Evolutionary conservation across 2,329 filamentous ascomycete species (phyloP), one percentile per base, ranked within the genome.

Genomic region (Huntiella bhutanensis): DNA sequence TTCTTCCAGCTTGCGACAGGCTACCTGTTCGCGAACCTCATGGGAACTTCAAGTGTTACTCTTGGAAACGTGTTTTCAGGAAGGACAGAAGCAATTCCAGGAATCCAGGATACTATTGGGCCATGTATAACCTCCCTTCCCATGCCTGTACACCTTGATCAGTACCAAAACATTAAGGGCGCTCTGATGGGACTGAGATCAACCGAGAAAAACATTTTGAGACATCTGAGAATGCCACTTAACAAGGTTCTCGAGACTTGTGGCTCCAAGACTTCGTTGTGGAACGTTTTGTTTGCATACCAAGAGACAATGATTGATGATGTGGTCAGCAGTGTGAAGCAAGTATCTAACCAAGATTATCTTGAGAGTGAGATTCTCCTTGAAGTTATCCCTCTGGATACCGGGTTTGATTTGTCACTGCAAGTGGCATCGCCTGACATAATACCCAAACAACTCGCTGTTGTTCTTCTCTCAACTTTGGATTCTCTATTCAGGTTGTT

Each of bases 51-150:
- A 0, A 83, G 94, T 56, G 64, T 87, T 1, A 65, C 77, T 0
- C 71, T 93, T 35, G 87, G 87, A 0, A 80, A 76, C 1, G 82
- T 94, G 3, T 81, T 82, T 10, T 93, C 86, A 7, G 86, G 86
- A 1, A 71, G 87, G 46, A 84, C 80, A 1, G 59, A 86, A n/a
- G 73, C 82, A 0, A 58, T 94, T 2, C 57, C 67, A 3, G 73
- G 69, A 0, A 74, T 93, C 33, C 84, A 93, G 51, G 64, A 71
- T 1, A 71, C 87, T 3, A 65, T 88, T 47, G 87, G 87, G 0
- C 87, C 87, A 7, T 91, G 82, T 54, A 76, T 95, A 43, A 67
- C 77, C 1, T 80, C 82, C 0, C 60, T 91, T 5, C 87, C 87
- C 1, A 6, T 43, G 11, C 28, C 32, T 3, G 6, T 43, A 12